Percentiles rank a stretch among this genome's conserved stretches.
Conservation (phyloP, 768 basidiomycete species). For the Auricularia sp. region DNA sequence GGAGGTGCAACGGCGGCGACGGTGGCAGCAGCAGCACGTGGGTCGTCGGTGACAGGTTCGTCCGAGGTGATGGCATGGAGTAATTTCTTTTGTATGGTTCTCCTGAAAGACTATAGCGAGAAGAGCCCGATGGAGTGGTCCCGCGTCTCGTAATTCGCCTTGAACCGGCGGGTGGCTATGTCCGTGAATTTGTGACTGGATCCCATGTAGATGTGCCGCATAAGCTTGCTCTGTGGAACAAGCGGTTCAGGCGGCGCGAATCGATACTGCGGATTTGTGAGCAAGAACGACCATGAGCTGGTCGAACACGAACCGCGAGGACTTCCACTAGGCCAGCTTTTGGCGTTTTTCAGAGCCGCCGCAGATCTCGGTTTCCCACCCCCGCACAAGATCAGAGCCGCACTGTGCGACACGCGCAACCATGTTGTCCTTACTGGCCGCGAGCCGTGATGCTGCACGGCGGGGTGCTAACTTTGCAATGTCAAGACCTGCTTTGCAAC, state of each 20-base stretch:
- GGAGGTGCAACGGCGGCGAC: constrained; percentile 29
- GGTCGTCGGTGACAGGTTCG: constrained; percentile 19
- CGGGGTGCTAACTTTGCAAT: too few species aligned
- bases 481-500: too few species aligned
- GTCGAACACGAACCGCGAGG: constrained; percentile 38
- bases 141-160: constrained; percentile 84
- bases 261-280: constrained; percentile 46
- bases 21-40: constrained; percentile 25
- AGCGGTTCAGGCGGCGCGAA: constrained; percentile 94
- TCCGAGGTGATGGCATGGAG: constrained; percentile 77
- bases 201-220: constrained; percentile 90
- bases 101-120: constrained; percentile 84
- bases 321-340: constrained; percentile 95
- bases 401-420: too few species aligned
- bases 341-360: constrained; percentile 71
- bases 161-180: constrained; percentile 83
- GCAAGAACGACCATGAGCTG: neutral
- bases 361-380: constrained; percentile 90
- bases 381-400: too few species aligned
- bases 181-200: constrained; percentile 94
- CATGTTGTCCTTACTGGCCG: constrained; percentile 50
- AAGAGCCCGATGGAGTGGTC: constrained; percentile 75
- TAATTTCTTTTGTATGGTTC: constrained; percentile 89
- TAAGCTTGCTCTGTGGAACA: constrained; percentile 82
- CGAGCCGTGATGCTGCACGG: constrained; percentile 31